A percentile compares a stretch with the other conserved stretches of the same genome.
phyloP scores from a whole-genome alignment of 148 eudicot genomes.

The Hydrangea macrophylla region DNA sequence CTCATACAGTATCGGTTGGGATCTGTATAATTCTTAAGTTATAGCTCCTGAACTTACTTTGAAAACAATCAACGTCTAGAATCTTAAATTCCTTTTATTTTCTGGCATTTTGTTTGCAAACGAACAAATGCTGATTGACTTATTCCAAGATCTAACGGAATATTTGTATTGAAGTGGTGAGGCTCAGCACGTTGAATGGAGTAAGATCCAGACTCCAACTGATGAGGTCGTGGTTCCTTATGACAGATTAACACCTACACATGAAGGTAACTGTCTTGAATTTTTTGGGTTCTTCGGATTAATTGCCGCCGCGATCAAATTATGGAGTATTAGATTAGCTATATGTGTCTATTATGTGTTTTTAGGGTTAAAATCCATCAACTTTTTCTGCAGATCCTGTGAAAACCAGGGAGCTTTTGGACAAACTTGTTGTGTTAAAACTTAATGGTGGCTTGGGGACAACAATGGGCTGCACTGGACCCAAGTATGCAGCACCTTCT shows the following conservation, averaged over 20 bases:
- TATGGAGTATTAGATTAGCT: no score
- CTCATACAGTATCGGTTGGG: no score
- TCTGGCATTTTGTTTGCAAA: no score
- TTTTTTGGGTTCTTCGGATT: background rate
- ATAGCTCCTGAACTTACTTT: no score
- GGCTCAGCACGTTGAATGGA: slow-evolving; percentile 85
- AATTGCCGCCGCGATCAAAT: background rate
- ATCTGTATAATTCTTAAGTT: no score
- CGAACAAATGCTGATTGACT: no score
- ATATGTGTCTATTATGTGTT: no score
- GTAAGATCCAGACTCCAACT: slow-evolving; percentile 92
- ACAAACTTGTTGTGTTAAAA: slow-evolving; percentile 96
- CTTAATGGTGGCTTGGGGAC: slow-evolving; percentile 99
- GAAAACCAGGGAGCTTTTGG: slow-evolving; percentile 63
- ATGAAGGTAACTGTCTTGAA: slow-evolving; percentile 49
- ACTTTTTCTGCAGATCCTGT: slow-evolving; percentile 60
- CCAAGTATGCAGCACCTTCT: slow-evolving; percentile 59
- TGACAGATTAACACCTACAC: slow-evolving; percentile 50
- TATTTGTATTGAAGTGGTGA: slow-evolving; percentile 52
- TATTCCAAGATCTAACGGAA: no score
- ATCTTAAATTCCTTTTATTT: no score
- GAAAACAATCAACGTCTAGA: no score
- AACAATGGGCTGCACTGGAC: slow-evolving; percentile 99
- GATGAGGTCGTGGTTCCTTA: slow-evolving; percentile 93
- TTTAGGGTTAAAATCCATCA: slow-evolving; percentile 2